Conservation (phyloP, 2,329 filamentous ascomycete genomes). For the Samsoniella hepiali region DNA sequence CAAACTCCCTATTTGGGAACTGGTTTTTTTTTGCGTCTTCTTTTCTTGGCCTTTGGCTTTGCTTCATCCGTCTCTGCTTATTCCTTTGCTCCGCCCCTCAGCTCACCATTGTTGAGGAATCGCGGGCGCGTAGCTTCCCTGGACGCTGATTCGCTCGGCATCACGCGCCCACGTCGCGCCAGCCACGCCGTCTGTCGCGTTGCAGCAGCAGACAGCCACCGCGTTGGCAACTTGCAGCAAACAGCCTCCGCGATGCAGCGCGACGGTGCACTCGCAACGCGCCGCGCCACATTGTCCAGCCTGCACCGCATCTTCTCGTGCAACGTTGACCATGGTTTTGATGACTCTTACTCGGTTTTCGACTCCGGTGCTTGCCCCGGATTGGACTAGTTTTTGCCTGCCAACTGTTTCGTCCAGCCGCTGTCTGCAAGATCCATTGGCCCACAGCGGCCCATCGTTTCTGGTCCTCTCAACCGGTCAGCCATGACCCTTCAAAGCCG, state of each 20-base stretch:
- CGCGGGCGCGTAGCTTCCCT: constrained; percentile 15
- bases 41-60: background rate
- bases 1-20: background rate
- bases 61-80: background rate
- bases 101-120: background rate
- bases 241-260: background rate
- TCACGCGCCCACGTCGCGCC: constrained; percentile 16
- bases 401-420: background rate
- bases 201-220: background rate
- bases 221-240: too few species aligned
- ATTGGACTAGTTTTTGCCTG: background rate
- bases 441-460: constrained; percentile 17
- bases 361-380: background rate
- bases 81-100: background rate
- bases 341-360: background rate
- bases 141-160: constrained; percentile 16
- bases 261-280: constrained; percentile 7
- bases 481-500: background rate
- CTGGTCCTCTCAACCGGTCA: constrained; percentile 20
- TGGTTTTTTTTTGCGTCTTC: background rate
- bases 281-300: background rate
- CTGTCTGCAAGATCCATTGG: background rate
- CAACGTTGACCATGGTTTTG: background rate
- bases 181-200: constrained; percentile 5
- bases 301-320: background rate